These are phyloP conservation scores for Alternaria atra DNA, from an alignment of 2,329 filamentous ascomycete genomes.

Conservation along the genomic window DNA sequence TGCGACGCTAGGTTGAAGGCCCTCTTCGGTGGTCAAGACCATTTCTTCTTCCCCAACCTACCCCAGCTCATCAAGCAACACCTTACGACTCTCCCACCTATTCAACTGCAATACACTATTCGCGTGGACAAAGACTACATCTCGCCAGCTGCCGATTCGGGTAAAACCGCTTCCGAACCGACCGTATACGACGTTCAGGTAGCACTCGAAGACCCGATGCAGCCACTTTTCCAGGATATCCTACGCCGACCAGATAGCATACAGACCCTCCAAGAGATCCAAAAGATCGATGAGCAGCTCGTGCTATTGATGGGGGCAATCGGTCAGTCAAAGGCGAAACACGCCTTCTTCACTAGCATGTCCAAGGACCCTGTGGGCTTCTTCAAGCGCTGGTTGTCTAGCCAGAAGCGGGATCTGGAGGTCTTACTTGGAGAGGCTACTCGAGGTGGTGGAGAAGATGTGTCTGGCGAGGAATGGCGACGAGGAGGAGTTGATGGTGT, in stretches of 20 bases:
- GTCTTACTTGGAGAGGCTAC: conserved; percentile 84
- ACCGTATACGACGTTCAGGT: conserved; percentile 93
- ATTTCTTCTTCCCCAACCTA: conserved; percentile 85
- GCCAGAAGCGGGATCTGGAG: conserved; percentile 89
- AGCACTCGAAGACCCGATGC: conserved; percentile 82
- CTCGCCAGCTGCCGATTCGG: conserved; percentile 72
- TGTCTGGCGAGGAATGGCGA: conserved; percentile 74
- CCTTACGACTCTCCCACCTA: conserved; percentile 79
- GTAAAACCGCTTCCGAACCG: conserved; percentile 69
- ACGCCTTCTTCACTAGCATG: conserved; percentile 83
- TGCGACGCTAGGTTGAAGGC: conserved; percentile 84
- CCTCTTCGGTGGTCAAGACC: conserved; percentile 75
- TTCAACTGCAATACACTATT: conserved; percentile 90
- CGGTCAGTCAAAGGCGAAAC: conserved; percentile 85
- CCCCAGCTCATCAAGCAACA: conserved; percentile 82
- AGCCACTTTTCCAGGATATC: conserved; percentile 68
- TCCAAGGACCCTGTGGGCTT: conserved; percentile 85
- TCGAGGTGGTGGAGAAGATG: conserved; percentile 61
- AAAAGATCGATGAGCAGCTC: conserved; percentile 82
- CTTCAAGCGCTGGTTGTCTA: conserved; percentile 85
- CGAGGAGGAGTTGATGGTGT: conserved; percentile 68
- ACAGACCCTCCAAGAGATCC: conserved; percentile 77
- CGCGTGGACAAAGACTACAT: conserved; percentile 75
- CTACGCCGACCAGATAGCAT: conserved; percentile 58
- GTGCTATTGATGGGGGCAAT: conserved; percentile 84